Base-by-base conservation (phyloP, 768 basidiomycete species). In the Coprinopsis cinerea region DNA sequence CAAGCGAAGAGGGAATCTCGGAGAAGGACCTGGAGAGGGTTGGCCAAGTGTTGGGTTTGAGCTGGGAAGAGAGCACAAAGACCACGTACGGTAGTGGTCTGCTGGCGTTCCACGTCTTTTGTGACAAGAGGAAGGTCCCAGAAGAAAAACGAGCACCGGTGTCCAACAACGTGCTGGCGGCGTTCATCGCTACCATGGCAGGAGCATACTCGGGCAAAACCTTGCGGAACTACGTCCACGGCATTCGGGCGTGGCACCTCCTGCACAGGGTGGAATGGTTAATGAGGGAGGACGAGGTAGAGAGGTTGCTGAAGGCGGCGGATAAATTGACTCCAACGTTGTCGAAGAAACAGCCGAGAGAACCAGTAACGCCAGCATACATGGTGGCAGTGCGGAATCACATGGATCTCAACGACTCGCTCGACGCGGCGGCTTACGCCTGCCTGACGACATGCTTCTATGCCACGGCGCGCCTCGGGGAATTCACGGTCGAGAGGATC, bases 91-190 rank as follows among this genome's bases (percentile, higher is more conserved):
- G 66, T 1, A 26, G 65, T 0, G 67, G 68, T 1, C 56, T 74
- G 0, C 57, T 69, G 0, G 44, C 58, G 0, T 74, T 53, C 34
- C 72, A 74, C n/a, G 55, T 66, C 1, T 72, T 64, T 49, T 73
- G 72, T 37, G 65, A 67, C 52, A 2, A 18, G 0, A 35, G 53
- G 2, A 20, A 15, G 11, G 52, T 71, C 10, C 46, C 64, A 2
- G 69, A 75, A 30, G 20, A 24, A 0, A 36, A 58, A 4, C 47
- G 64, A 1, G 57, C 55, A 0, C 71, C 67, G 0, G 60, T 55
- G 0, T 28, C 17, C 2, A 43, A 24, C 10, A 17, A 27, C 15
- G 53, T 66, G 0, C 55, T 72, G 0, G 65, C 66, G 7, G 53
- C 57, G 1, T 71, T 65, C 39, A 61, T 61, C 0, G 59, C 67